A percentile compares a stretch with the other conserved stretches of the same genome.
phyloP scores from a whole-genome alignment of 2,329 filamentous ascomycete genomes.

The Verticillium alfalfae region DNA sequence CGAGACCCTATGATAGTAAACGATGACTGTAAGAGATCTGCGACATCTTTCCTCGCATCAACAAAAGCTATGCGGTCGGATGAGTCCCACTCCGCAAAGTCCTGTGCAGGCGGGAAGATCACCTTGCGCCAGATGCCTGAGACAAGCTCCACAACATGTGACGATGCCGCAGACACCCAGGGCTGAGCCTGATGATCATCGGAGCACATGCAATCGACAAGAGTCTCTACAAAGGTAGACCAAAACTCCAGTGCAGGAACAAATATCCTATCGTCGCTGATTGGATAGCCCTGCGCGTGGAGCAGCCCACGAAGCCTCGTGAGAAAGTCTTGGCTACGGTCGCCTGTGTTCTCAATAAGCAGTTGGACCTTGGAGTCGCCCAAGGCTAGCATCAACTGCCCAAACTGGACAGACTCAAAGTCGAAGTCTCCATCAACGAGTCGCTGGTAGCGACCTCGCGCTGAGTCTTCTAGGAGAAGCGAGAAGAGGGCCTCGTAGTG shows the following conservation, averaged over 20 bases:
- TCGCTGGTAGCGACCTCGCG: conserved; percentile 46
- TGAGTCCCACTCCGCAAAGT: conserved; percentile 63
- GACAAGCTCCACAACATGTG: conserved; percentile 57
- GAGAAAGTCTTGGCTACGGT: conserved; percentile 48
- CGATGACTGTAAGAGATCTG: conserved; percentile 68
- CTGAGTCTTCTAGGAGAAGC: conserved; percentile 58
- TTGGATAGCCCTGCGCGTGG: conserved; percentile 59
- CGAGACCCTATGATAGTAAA: conserved; percentile 56
- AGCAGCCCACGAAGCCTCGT: conserved; percentile 60
- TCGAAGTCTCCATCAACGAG: conserved; percentile 57
- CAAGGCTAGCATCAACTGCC: conserved; percentile 62
- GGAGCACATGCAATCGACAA: conserved; percentile 52
- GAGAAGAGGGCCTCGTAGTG: conserved; percentile 53
- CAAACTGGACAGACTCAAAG: conserved; percentile 60
- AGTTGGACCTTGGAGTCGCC: conserved; percentile 60
- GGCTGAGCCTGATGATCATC: conserved; percentile 36
- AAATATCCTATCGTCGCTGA: conserved; percentile 70
- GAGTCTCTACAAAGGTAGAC: conserved; percentile 68
- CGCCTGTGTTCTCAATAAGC: conserved; percentile 47
- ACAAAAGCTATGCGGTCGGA: conserved; percentile 62
- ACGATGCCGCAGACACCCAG: conserved; percentile 56
- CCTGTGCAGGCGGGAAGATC: conserved; percentile 55
- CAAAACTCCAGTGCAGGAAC: conserved; percentile 74
- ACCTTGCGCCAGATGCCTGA: conserved; percentile 65
- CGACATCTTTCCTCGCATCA: conserved; percentile 72